Evolutionary conservation across 192 early-diverging fungal genomes (phyloP).

Genomic region (Geranomyces michiganensis): DNA sequence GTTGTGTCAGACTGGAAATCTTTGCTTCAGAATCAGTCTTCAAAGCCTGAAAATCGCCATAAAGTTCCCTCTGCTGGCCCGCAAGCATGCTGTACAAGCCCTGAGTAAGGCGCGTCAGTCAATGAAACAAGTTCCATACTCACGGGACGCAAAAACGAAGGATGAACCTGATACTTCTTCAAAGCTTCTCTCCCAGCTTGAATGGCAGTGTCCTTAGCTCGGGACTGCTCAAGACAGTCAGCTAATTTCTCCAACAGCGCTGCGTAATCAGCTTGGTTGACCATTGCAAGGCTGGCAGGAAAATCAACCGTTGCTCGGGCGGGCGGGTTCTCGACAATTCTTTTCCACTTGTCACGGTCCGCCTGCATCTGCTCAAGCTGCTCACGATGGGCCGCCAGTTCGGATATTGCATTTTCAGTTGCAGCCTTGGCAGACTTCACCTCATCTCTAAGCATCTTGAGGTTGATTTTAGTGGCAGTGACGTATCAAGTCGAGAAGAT

Average conservation of each 20-base stretch:
- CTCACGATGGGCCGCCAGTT: constrained; percentile 16
- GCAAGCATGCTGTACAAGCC: constrained; percentile 31
- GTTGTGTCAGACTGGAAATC: neutral
- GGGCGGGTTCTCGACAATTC: neutral
- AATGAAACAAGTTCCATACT: neutral
- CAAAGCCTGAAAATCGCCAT: constrained; percentile 32
- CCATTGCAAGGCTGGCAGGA: constrained; percentile 35
- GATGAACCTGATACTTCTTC: constrained; percentile 39
- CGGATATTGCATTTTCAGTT: constrained; percentile 14
- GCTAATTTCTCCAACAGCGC: constrained; percentile 52
- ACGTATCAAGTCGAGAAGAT: too few relatives aligned
- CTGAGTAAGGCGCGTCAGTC: constrained; percentile 9
- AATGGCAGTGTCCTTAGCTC: constrained; percentile 40
- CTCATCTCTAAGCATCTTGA: constrained; percentile 34
- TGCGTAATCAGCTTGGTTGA: constrained; percentile 37
- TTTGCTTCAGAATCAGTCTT: constrained; percentile 7
- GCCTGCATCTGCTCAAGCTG: constrained; percentile 10
- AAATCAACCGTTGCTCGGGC: constrained; percentile 13
- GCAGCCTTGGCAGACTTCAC: constrained; percentile 7
- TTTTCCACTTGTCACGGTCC: constrained; percentile 27
- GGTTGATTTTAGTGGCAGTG: constrained; percentile 22
- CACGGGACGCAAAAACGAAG: neutral
- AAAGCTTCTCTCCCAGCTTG: constrained; percentile 25
- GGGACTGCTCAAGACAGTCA: constrained; percentile 42
- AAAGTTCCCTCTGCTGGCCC: constrained; percentile 43